Evolutionary conservation across 345 rosid species (phyloP).

Genomic region (Punica granatum): DNA sequence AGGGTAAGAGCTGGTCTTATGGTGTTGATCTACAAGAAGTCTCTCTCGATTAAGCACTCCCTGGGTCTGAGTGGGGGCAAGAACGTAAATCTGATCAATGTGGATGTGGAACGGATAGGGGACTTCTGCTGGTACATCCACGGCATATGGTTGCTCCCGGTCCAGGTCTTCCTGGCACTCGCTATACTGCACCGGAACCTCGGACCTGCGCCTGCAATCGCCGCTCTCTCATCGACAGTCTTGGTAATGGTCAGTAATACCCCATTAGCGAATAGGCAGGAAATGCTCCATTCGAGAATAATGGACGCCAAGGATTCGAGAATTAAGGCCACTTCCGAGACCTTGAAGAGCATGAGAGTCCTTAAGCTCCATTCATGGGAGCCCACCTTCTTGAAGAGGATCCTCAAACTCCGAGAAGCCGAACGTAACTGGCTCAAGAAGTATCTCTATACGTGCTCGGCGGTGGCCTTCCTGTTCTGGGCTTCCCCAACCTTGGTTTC

Average conservation of each 20-base stretch:
- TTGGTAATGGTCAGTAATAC: slow-evolving; percentile 59
- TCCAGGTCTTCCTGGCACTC: slow-evolving; percentile 54
- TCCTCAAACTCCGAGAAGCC: slow-evolving; percentile 42
- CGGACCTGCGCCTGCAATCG: slow-evolving; percentile 48
- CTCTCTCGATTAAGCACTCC: slow-evolving; percentile 35
- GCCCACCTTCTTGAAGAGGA: slow-evolving; percentile 17
- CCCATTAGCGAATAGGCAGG: slow-evolving; percentile 51
- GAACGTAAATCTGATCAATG: slow-evolving; percentile 48
- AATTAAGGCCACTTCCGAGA: slow-evolving; percentile 7
- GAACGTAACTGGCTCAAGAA: slow-evolving; percentile 39
- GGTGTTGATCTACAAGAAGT: slow-evolving; percentile 45
- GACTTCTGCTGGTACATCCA: slow-evolving; percentile 58
- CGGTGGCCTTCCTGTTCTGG: slow-evolving; percentile 53
- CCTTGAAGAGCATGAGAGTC: slow-evolving; percentile 13
- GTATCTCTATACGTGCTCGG: slow-evolving; percentile 48
- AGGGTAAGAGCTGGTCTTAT: slow-evolving; percentile 47
- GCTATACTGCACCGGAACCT: slow-evolving; percentile 40
- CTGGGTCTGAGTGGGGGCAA: slow-evolving; percentile 37
- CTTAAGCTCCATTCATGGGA: slow-evolving; percentile 11
- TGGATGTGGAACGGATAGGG: slow-evolving; percentile 62
- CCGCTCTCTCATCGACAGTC: slow-evolving; percentile 44
- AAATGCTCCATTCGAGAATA: slow-evolving; percentile 44
- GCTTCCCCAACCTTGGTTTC: slow-evolving; percentile 57
- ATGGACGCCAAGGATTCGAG: slow-evolving; percentile 34
- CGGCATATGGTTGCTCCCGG: slow-evolving; percentile 59